Percentiles rank a stretch among this genome's conserved stretches.
Conservation (phyloP, 306 rosid genomes). For the Quercus cerris region DNA sequence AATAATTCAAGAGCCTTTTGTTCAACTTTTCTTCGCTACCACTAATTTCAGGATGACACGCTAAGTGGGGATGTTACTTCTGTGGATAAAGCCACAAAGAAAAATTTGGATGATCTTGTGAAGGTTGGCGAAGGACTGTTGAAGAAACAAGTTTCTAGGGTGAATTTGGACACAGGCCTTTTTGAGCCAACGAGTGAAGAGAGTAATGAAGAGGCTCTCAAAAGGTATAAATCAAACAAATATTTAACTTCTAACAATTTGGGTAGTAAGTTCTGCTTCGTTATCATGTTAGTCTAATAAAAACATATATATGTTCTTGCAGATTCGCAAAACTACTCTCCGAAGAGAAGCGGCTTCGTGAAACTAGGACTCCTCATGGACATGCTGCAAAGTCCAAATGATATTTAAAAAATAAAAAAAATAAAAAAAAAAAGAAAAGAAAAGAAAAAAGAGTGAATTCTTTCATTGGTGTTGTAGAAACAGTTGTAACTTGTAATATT, state of each 20-base stretch:
- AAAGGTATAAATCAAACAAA: conserved; percentile 24
- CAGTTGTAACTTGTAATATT: too few species aligned
- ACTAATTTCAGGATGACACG: conserved; percentile 44
- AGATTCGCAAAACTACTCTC: conserved; percentile 27
- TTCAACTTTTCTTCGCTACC: too few species aligned
- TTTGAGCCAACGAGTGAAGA: conserved; percentile 22
- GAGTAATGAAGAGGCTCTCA: conserved; percentile 52
- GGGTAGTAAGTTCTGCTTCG: too few species aligned
- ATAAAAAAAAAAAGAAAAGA: too few species aligned
- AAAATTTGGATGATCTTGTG: conserved; percentile 46
- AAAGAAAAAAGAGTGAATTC: too few species aligned
- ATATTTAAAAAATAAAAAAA: too few species aligned
- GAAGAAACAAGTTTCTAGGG: conserved; percentile 33
- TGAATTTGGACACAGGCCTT: conserved; percentile 35
- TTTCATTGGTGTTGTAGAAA: too few species aligned
- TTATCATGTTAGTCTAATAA: too few species aligned
- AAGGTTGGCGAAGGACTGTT: conserved; percentile 34
- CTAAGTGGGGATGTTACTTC: conserved; percentile 23
- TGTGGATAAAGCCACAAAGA: conserved; percentile 32
- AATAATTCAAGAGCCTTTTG: too few species aligned
- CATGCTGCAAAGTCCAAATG: not conserved
- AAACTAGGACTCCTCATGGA: not conserved
- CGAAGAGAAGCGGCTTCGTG: conserved; percentile 17
- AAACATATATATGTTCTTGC: not conserved
- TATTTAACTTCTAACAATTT: too few species aligned